Base-by-base conservation (phyloP, 192 early-diverging fungal species). In the Coemansia umbellata region DNA sequence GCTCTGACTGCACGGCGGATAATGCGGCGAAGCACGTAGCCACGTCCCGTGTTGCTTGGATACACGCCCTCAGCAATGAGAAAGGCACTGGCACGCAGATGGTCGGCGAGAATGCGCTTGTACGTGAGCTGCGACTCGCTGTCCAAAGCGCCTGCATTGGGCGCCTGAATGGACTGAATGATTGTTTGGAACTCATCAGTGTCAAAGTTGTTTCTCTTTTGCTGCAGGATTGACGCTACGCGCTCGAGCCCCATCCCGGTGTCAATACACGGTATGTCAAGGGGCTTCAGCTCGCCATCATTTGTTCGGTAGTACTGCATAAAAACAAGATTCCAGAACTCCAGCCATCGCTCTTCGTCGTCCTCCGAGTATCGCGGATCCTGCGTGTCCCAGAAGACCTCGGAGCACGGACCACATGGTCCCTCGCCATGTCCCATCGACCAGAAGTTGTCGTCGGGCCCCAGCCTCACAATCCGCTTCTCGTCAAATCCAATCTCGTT, bases 301-400 rank as follows among this genome's bases (percentile, higher is more conserved):
- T 84, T 65, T 53, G 89, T 89, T 53, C 96, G 91, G 80, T 99
- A 91, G 84, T 86, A 96, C 70, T 97, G 90, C 87, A 99, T 99
- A 63, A 99, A 99, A 41, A 99, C 96, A 8, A 99, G 66, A 74
- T 98, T 98, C 96, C 96, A 98, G 65, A 98, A 93, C 79, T 98
- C 96, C 30, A 98, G 77, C 39, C 96, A 93, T 55, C 92, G 85
- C 49, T 92, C 93, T 69, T 94, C 92, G 69, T 97, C 91, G 57
- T 81, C 72, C 31, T 87, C 57, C 22, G 89, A 86, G 64, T 95
- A 81, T 31, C 94, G 89, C 9, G 85, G 80, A 31, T 92, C 92
- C 60, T 88, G 91, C 28, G 92, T 88, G 78, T 98, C 96, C 74
- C 85, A 98, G 69, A 97, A 94, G 55, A 98, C 89, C 80, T 98